Conservation (phyloP, 140 eudicot species). For the Oenanthe javanica region DNA sequence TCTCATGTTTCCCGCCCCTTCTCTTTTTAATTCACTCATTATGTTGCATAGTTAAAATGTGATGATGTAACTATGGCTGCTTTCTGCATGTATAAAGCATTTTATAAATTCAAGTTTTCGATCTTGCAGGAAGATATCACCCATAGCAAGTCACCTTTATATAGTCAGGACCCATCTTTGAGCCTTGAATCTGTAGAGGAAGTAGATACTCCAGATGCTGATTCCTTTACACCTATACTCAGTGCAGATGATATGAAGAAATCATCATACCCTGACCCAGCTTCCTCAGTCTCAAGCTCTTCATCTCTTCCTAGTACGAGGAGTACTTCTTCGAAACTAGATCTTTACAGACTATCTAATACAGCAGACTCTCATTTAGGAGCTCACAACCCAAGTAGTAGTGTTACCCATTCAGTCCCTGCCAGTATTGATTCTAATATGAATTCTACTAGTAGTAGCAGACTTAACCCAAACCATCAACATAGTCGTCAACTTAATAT, state of each 20-base stretch:
- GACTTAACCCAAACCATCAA: conserved; percentile 24
- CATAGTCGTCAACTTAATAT: conserved; percentile 6
- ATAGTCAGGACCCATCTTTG: conserved; percentile 18
- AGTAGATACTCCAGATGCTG: conserved; percentile 17
- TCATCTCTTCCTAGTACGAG: conserved; percentile 18
- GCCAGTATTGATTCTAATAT: conserved; percentile 29
- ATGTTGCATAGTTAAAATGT: neutral
- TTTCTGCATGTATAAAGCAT: conserved; percentile 3
- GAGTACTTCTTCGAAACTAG: conserved; percentile 12
- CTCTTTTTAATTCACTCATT: neutral
- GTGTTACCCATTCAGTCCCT: conserved; percentile 21
- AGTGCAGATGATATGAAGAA: conserved; percentile 26
- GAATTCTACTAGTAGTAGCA: conserved; percentile 23
- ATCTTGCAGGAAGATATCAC: conserved; percentile 33
- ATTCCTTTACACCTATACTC: neutral
- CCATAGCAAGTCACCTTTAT: conserved; percentile 24
- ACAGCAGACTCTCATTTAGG: conserved; percentile 20
- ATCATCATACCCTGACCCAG: conserved; percentile 24
- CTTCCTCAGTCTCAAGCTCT: conserved; percentile 24
- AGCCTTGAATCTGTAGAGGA: conserved; percentile 27
- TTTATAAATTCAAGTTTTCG: neutral
- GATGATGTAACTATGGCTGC: too few species aligned
- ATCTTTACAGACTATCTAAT: conserved; percentile 8
- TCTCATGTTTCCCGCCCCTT: neutral
- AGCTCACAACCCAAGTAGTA: conserved; percentile 22